Base-by-base conservation (phyloP, 2,329 filamentous ascomycete species). In the Penicillium occitanis region DNA sequence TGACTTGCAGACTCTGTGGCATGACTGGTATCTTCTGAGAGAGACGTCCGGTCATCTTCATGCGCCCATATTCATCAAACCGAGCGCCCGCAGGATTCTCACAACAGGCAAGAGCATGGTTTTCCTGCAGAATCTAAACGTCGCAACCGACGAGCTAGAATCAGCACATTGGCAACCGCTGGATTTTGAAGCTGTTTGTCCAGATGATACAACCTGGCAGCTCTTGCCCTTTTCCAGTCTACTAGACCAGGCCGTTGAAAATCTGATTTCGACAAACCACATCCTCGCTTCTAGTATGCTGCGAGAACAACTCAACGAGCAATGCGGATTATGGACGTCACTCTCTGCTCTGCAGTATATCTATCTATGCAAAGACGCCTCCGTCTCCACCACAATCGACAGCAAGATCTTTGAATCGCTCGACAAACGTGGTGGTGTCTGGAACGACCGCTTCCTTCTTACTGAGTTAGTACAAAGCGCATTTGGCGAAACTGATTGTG, bases 81-180 rank as follows among this genome's bases (percentile, higher is more conserved):
- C 89, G 2, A 86, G 89, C 1, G 87, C 87, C 0, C 80, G 82
- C 28, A 90, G 88, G 68, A 92, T 97, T 44, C 94, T 97, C 72
- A 92, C 89, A 0, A 89, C 92, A 1, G 94, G 94, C 0, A 97
- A 97, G 77, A 96, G 90, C 71, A 89, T 95, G 64, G 87, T 95
- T 0, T 90, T 97, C 53, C 80, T 97, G n/a, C 89, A 89, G 67
- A 86, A 90, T 58, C 82, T 97, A 11, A 88, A 48, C 82, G 84
- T 64, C 82, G 64, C 69, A 14, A 71, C 71, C 5, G 71, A 74
- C n/a, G 65, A 62, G 14, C 33, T 72, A 1, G 70, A 73, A n/a
- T 44, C 64, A 10, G 85, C 67, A 75, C 81, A 59, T 71, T 77
- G 59, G 58, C 73, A 71, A 68, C 65, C 75, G 67, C 57, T 77